phyloP scores from a whole-genome alignment of 306 rosid genomes.

The Pterocarpus macrocarpus region DNA sequence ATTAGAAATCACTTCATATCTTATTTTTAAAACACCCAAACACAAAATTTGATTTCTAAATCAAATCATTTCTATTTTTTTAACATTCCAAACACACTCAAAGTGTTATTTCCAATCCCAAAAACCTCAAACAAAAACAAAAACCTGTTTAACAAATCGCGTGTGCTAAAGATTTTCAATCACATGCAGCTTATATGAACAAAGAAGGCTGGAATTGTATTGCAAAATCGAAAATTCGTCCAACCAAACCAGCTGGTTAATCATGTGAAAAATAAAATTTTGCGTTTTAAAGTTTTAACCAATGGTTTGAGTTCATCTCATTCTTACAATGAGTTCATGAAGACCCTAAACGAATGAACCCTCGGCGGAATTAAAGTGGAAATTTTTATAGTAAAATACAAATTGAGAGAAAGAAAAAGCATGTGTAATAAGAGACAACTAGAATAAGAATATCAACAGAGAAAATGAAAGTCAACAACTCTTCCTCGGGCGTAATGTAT shows the following conservation, averaged over 20 bases:
- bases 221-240: neutral
- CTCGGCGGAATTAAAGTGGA: neutral
- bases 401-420: neutral
- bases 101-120: slow-evolving; percentile 46
- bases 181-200: neutral
- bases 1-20: too few relatives aligned
- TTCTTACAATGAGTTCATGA: neutral
- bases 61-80: too few relatives aligned
- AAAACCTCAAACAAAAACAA: slow-evolving; percentile 26
- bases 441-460: neutral
- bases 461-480: slow-evolving; percentile 51
- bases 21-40: too few relatives aligned
- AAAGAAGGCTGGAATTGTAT: neutral
- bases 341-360: neutral
- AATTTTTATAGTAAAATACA: neutral
- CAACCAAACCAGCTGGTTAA: neutral
- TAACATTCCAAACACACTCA: too few relatives aligned
- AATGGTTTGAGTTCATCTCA: neutral
- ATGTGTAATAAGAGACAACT: neutral
- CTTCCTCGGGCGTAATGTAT: slow-evolving; percentile 61
- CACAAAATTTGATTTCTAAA: too few relatives aligned
- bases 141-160: neutral
- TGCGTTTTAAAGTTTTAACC: neutral
- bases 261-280: neutral
- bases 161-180: neutral